A percentile compares a stretch with the other conserved stretches of the same genome.
phyloP scores from a whole-genome alignment of 805 yeast species.

The Candida silvatica region DNA sequence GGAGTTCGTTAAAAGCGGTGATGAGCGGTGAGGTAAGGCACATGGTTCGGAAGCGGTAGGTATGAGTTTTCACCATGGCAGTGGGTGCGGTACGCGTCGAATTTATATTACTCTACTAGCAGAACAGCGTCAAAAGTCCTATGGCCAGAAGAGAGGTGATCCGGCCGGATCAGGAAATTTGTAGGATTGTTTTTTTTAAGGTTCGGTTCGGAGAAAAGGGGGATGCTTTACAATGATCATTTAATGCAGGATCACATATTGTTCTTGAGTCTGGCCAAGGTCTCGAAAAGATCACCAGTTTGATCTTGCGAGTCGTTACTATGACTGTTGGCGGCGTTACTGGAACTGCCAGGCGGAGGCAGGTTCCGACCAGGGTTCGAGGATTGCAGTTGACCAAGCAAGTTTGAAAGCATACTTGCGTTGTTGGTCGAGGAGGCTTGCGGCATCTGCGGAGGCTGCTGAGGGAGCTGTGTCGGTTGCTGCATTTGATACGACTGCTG shows the following conservation, averaged over 20 bases:
- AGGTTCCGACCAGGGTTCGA: constrained; percentile 11
- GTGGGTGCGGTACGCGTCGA: neutral
- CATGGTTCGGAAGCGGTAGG: neutral
- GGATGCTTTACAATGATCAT: no score
- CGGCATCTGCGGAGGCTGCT: constrained; percentile 5
- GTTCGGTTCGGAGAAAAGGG: no score
- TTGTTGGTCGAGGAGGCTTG: constrained; percentile 2
- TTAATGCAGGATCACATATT: no score
- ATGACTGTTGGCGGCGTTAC: constrained; percentile 7
- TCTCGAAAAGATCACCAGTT: constrained; percentile 27
- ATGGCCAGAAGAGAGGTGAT: no score
- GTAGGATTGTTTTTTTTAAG: no score
- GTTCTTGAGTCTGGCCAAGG: constrained; percentile 28
- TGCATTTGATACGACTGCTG: no score
- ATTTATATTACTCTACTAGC: no score
- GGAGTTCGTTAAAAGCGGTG: constrained; percentile 40
- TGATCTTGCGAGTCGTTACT: constrained; percentile 15
- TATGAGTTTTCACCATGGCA: neutral
- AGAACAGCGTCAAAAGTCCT: no score
- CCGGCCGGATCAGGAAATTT: no score
- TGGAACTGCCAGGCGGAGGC: constrained; percentile 10
- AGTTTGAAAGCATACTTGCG: constrained; percentile 12
- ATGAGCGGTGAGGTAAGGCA: constrained; percentile 3
- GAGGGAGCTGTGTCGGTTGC: constrained; percentile 4
- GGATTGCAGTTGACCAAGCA: constrained; percentile 15